Conservation (phyloP, 768 basidiomycete genomes). For the Albatrellus ellisii region DNA sequence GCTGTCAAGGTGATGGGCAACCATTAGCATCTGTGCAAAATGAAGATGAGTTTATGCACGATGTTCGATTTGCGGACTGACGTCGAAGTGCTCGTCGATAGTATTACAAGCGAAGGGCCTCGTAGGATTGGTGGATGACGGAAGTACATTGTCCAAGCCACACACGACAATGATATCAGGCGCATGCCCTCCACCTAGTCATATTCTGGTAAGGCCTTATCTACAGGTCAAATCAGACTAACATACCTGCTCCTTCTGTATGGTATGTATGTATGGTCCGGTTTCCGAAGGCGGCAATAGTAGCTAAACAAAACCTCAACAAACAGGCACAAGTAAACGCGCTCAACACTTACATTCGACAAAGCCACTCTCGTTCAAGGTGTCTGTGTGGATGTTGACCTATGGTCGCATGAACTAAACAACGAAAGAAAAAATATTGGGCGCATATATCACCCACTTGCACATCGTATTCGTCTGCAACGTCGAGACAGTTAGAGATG, state of each 20-base stretch:
- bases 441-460: conserved; percentile 52
- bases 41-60: neutral
- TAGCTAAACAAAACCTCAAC: conserved; percentile 35
- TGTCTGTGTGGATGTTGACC: conserved; percentile 96
- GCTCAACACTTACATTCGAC: conserved; percentile 61
- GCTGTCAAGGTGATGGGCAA: conserved; percentile 94
- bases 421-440: no score
- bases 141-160: conserved; percentile 77
- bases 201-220: neutral
- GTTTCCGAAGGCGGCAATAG: conserved; percentile 78
- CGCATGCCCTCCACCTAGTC: conserved; percentile 80
- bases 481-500: conserved; percentile 63
- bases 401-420: no score
- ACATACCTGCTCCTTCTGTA: conserved; percentile 79
- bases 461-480: conserved; percentile 87
- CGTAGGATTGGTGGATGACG: conserved; percentile 95
- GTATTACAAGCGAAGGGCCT: conserved; percentile 87
- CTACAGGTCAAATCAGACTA: neutral
- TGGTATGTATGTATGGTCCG: conserved; percentile 97
- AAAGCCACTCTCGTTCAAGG: conserved; percentile 94
- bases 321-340: neutral
- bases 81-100: conserved; percentile 93
- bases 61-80: conserved; percentile 24
- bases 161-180: conserved; percentile 99
- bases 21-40: conserved; percentile 84